Evolutionary conservation across 192 early-diverging fungal species (phyloP).

Genomic region (Mortierella hygrophila): DNA sequence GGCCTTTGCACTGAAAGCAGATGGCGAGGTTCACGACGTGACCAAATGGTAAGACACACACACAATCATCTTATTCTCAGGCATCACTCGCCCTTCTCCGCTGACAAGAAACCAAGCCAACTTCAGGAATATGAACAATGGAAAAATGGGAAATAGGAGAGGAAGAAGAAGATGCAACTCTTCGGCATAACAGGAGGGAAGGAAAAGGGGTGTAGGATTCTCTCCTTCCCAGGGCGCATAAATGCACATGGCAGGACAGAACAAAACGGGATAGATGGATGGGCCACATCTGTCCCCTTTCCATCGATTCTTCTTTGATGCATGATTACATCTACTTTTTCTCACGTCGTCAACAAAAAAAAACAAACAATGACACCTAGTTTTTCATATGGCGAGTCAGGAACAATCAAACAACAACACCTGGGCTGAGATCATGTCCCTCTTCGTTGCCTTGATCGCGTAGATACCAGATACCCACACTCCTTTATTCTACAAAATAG

Average conservation of each 20-base stretch:
- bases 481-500: constrained; percentile 15
- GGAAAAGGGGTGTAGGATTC: not conserved
- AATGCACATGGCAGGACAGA: not conserved
- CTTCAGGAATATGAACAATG: not conserved
- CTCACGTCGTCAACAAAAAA: not conserved
- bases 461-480: not conserved
- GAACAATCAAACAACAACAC: not conserved
- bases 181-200: not conserved
- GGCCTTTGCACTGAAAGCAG: constrained; percentile 61
- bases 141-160: not conserved
- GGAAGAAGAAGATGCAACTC: not conserved
- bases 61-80: not conserved
- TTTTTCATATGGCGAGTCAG: not conserved
- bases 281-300: not conserved
- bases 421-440: not conserved
- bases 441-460: not conserved
- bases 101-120: not conserved
- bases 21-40: constrained; percentile 61
- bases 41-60: constrained; percentile 59
- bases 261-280: not conserved
- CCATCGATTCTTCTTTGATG: not conserved
- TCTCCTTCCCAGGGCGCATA: not conserved
- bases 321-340: not conserved
- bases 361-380: not conserved
- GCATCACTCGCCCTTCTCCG: not conserved